A percentile compares a stretch with the other conserved stretches of the same genome.
Conservation (phyloP, 257 asterid genomes). For the Ilex aquifolium region DNA sequence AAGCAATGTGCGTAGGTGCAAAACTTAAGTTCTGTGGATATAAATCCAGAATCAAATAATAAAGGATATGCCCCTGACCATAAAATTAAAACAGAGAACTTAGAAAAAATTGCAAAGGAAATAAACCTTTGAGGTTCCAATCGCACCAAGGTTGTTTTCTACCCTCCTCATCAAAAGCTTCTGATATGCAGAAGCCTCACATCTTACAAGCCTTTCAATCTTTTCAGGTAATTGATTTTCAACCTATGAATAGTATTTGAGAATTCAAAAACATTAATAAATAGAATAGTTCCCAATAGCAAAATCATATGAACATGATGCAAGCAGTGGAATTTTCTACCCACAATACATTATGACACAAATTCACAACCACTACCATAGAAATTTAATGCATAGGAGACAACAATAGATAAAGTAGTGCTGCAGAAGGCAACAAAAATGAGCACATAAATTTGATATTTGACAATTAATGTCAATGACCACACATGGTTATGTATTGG, state of each 20-base stretch:
- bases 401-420: neutral
- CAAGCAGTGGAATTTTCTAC: neutral
- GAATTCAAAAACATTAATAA: slow-evolving; percentile 12
- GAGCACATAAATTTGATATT: no score
- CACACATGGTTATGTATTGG: no score
- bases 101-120: slow-evolving; percentile 10
- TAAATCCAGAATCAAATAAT: slow-evolving; percentile 7
- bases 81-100: neutral
- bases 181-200: slow-evolving; percentile 97
- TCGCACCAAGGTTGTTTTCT: slow-evolving; percentile 96
- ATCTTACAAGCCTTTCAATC: slow-evolving; percentile 91
- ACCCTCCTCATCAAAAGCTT: slow-evolving; percentile 95
- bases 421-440: no score
- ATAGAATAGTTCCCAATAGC: neutral
- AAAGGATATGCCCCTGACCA: neutral
- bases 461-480: no score
- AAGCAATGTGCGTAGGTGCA: neutral
- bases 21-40: no score
- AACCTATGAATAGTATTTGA: slow-evolving; percentile 51
- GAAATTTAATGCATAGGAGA: neutral
- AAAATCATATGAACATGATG: neutral
- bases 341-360: slow-evolving; percentile 1
- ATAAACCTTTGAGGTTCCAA: slow-evolving; percentile 84
- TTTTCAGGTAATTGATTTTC: slow-evolving; percentile 90
- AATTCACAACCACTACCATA: slow-evolving; percentile 5